phyloP scores from a whole-genome alignment of 352 stramenopile species.

The Blastocystis sp. region DNA sequence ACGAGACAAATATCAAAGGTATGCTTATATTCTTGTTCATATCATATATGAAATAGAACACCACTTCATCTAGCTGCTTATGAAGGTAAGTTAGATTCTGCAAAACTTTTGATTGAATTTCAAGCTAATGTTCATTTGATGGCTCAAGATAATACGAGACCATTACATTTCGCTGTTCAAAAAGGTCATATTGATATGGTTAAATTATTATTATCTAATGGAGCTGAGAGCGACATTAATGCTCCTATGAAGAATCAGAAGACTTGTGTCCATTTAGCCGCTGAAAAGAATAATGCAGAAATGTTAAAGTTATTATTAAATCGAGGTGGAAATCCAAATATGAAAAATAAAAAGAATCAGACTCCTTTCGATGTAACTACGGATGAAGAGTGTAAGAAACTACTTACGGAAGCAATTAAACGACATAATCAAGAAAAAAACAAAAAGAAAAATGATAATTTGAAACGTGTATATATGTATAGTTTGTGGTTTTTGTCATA shows the following conservation, averaged over 20 bases:
- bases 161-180: constrained; percentile 26
- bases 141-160: background rate
- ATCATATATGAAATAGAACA: constrained; percentile 3
- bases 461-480: no score
- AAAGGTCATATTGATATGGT: constrained; percentile 33
- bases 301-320: constrained; percentile 27
- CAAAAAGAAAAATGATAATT: no score
- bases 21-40: background rate
- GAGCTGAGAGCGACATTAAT: constrained; percentile 26
- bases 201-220: constrained; percentile 12
- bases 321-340: constrained; percentile 22
- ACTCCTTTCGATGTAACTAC: background rate
- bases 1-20: constrained; percentile 25
- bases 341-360: background rate
- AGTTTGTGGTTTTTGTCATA: no score
- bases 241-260: constrained; percentile 1
- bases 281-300: constrained; percentile 15
- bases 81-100: constrained; percentile 21
- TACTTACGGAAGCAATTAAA: no score
- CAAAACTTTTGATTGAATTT: constrained; percentile 21
- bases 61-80: constrained; percentile 24
- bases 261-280: constrained; percentile 19
- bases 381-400: no score
- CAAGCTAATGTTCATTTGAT: constrained; percentile 23
- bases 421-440: no score